These are phyloP conservation scores for Podospora conica DNA, from an alignment of 495 filamentous ascomycete genomes.

Conservation along the genomic window DNA sequence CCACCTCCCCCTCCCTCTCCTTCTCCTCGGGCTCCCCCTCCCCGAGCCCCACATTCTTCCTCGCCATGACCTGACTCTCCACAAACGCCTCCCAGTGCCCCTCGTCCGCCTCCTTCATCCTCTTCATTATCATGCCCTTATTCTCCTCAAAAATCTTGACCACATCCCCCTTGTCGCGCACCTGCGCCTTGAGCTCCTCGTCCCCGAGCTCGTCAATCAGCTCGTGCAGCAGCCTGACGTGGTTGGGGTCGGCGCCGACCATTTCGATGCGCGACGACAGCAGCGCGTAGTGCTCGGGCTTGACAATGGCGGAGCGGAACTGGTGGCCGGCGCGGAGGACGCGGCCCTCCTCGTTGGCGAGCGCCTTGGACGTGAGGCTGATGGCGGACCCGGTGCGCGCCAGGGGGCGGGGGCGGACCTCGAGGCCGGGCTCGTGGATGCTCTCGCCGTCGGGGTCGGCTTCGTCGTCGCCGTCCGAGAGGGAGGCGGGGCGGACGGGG, in stretches of 20 bases:
- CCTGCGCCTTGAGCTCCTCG: constrained; percentile 50
- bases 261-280: constrained; percentile 39
- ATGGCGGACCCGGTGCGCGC: constrained; percentile 72
- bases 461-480: constrained; percentile 33
- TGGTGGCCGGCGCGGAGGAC: constrained; percentile 79
- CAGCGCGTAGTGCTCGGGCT: constrained; percentile 39
- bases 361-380: constrained; percentile 68
- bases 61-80: constrained; percentile 60
- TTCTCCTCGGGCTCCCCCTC: neutral
- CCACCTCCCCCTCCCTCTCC: neutral
- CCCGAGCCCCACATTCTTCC: constrained; percentile 43
- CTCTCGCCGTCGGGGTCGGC: constrained; percentile 23
- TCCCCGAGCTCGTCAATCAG: constrained; percentile 60
- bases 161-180: constrained; percentile 48
- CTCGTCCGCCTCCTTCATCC: constrained; percentile 51
- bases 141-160: constrained; percentile 55
- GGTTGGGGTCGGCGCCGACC: constrained; percentile 47
- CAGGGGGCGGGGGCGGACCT: constrained; percentile 37
- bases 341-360: constrained; percentile 83
- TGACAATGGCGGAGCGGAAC: constrained; percentile 56
- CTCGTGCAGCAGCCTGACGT: constrained; percentile 51
- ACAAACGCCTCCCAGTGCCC: constrained; percentile 59
- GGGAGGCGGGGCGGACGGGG: neutral
- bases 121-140: constrained; percentile 42
- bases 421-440: neutral